These are phyloP conservation scores for Trichosporon inkin DNA, from an alignment of 1,284 basidiomycete species.

Conservation along the genomic window DNA sequence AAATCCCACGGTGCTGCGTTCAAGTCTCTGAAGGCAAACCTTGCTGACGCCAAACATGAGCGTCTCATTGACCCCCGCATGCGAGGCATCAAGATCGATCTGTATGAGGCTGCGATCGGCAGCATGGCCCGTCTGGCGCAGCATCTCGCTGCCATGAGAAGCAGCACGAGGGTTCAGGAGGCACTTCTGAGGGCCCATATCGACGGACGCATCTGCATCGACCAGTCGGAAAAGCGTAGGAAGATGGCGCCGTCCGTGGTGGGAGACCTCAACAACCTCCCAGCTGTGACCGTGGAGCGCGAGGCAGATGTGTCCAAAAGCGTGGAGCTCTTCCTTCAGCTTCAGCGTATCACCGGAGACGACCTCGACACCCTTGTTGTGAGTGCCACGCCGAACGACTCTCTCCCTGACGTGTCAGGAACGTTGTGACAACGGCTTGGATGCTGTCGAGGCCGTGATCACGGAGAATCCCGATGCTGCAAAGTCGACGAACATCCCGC, in stretches of 20 bases:
- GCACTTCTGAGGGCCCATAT: constrained; percentile 66
- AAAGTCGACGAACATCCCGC: constrained; percentile 55
- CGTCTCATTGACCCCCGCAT: constrained; percentile 57
- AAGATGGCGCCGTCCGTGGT: constrained; percentile 23
- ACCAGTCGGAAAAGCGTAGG: constrained; percentile 20
- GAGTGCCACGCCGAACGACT: constrained; percentile 35
- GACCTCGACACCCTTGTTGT: constrained; percentile 74
- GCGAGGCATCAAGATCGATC: constrained; percentile 53
- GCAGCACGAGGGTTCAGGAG: constrained; percentile 74
- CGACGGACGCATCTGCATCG: constrained; percentile 56
- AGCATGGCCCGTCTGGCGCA: constrained; percentile 82
- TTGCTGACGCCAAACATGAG: constrained; percentile 79
- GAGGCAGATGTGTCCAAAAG: constrained; percentile 61
- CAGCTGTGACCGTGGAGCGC: constrained; percentile 19
- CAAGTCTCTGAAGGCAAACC: constrained; percentile 74
- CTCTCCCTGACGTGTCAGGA: constrained; percentile 25
- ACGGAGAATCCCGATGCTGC: constrained; percentile 14
- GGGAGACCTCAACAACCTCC: constrained; percentile 53
- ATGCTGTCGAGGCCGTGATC: constrained; percentile 40
- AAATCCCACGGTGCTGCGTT: constrained; percentile 80
- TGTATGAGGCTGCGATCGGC: constrained; percentile 78
- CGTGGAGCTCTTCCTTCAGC: constrained; percentile 70
- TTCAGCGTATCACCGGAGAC: constrained; percentile 76
- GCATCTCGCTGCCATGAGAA: constrained; percentile 78
- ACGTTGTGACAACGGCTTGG: constrained; percentile 42